Base-by-base conservation (phyloP, 768 basidiomycete genomes). In the Podaxis pistillaris region DNA sequence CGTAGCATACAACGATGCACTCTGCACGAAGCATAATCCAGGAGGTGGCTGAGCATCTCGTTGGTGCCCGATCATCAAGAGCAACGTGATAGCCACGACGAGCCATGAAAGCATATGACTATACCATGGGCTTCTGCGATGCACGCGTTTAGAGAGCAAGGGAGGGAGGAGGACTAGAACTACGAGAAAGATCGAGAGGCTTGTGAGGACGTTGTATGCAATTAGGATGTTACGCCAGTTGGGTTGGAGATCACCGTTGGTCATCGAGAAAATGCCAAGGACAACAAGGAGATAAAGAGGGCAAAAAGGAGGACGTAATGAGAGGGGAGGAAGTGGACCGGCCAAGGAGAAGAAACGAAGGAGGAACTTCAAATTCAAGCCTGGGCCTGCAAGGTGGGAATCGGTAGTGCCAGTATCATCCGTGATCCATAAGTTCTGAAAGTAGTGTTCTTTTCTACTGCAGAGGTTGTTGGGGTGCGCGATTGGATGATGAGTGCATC, bases 71-170 rank as follows among this genome's bases (percentile, higher is more conserved):
- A 60, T 37, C 47, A 51, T 36, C 17, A 60, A 28, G 2, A 60
- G 36, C 19, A 60, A 38, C 8, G 58, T n/a, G 37, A 38, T 26
- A 11, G 49, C 47, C n/a, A 41, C 33, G 49, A 60, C 58, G 22
- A 60, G 50, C 58, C 58, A 60, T 9, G 58, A 51, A 2, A 60
- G 36, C 58, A 60, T 60, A 52, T 60, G 58, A 52, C 49, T 51
- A n/a, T 60, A 60, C 58, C 58, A 60, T 11, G 58, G 58, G 15
- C 5, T 22, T n/a, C 58, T 41, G 26, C 58, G 33, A 7, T 51
- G 58, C 13, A 50, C 60, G 9, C 50, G 38, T 54, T 46, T 54
- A 5, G 22, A 41, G 60, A 61, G 26, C 15, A 61, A 28, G 11
- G 52, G 60, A 41, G 60, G 60, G 4, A 61, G 51, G 4, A 61